Conservation (phyloP, 2,329 filamentous ascomycete genomes). For the Cladosporium velox region DNA sequence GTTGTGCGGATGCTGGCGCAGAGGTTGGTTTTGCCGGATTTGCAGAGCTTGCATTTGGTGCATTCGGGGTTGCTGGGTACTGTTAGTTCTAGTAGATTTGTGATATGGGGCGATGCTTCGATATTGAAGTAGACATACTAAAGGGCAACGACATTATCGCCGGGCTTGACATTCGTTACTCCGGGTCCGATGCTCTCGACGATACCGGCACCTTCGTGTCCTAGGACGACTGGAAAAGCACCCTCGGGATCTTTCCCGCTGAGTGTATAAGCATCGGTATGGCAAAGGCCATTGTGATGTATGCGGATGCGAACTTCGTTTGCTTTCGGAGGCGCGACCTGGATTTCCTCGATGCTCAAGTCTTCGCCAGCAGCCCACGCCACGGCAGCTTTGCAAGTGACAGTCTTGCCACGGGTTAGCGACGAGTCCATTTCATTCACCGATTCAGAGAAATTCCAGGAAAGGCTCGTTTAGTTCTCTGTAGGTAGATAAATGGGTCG, state of each 20-base stretch:
- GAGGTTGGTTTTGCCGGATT: slow-evolving; percentile 95
- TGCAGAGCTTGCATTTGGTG: slow-evolving; percentile 94
- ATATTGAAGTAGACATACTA: slow-evolving; percentile 57
- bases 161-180: slow-evolving; percentile 86
- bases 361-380: slow-evolving; percentile 93
- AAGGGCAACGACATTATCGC: slow-evolving; percentile 83
- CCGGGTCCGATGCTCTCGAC: slow-evolving; percentile 71
- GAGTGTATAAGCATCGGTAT: slow-evolving; percentile 90
- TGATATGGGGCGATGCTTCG: background rate
- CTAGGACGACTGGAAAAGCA: slow-evolving; percentile 80
- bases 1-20: slow-evolving; percentile 96
- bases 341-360: slow-evolving; percentile 81
- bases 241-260: slow-evolving; percentile 95
- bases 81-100: background rate
- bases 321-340: slow-evolving; percentile 81
- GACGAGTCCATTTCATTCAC: slow-evolving; percentile 39
- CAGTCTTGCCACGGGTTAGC: slow-evolving; percentile 69
- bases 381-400: slow-evolving; percentile 82
- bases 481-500: slow-evolving; percentile 5
- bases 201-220: slow-evolving; percentile 69
- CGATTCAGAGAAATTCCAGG: background rate
- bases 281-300: slow-evolving; percentile 94
- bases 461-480: background rate
- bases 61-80: slow-evolving; percentile 80
- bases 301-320: slow-evolving; percentile 94